These are phyloP conservation scores for Ascoidea asiatica DNA, from an alignment of 805 yeast genomes.

Conservation along the genomic window DNA sequence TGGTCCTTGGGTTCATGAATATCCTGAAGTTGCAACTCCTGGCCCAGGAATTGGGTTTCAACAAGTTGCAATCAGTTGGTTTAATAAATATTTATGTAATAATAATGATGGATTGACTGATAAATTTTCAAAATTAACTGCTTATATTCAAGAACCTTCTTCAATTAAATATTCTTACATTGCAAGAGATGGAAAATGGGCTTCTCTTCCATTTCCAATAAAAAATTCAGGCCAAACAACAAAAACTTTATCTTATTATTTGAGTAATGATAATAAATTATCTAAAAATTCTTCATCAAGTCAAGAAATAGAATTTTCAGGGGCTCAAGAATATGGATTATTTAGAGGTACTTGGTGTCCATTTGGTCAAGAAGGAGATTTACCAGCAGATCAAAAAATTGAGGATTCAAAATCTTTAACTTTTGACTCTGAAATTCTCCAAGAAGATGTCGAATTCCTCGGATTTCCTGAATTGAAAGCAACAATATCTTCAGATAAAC, in stretches of 20 bases:
- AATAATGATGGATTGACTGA: constrained; percentile 13
- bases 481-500: constrained; percentile 21
- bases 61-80: constrained; percentile 28
- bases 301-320: constrained; percentile 15
- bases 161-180: constrained; percentile 23
- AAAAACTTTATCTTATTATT: constrained; percentile 9
- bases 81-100: constrained; percentile 23
- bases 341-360: constrained; percentile 34
- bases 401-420: constrained; percentile 27
- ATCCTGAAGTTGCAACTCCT: constrained; percentile 33
- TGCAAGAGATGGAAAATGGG: constrained; percentile 27
- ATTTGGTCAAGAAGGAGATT: constrained; percentile 31
- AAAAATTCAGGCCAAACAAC: constrained; percentile 5
- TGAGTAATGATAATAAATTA: constrained; percentile 9
- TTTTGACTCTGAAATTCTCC: constrained; percentile 20
- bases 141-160: constrained; percentile 30
- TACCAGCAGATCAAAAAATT: constrained; percentile 29
- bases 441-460: constrained; percentile 16
- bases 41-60: constrained; percentile 30
- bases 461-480: constrained; percentile 25
- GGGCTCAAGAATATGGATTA: constrained; percentile 26
- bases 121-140: constrained; percentile 22
- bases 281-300: constrained; percentile 1
- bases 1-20: constrained; percentile 38
- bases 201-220: constrained; percentile 13